Evolutionary conservation across 805 yeast species (phyloP).

Genomic region (Myxozyma vanderwaltii): DNA sequence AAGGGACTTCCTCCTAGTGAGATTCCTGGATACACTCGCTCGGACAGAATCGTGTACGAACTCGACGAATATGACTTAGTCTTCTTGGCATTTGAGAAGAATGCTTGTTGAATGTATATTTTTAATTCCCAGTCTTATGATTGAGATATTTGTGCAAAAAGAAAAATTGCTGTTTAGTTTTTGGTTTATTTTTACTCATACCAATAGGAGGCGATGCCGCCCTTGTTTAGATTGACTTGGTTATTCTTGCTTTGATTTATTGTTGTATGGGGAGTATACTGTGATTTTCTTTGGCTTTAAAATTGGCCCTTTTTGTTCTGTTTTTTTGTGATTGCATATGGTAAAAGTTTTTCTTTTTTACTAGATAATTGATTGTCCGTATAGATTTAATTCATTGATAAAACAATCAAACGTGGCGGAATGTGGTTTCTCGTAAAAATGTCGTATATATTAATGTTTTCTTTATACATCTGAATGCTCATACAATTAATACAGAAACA

Average conservation of each 20-base stretch:
- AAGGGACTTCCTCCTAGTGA: slow-evolving; percentile 34
- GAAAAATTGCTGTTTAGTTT: too few species aligned
- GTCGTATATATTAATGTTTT: too few species aligned
- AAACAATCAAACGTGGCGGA: too few species aligned
- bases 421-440: too few species aligned
- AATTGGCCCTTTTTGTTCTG: background rate
- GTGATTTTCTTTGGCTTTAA: background rate
- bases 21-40: slow-evolving; percentile 56
- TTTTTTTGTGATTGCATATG: background rate
- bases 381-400: too few species aligned
- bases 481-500: too few species aligned
- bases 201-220: background rate
- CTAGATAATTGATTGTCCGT: too few species aligned
- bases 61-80: slow-evolving; percentile 71
- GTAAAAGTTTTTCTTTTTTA: too few species aligned
- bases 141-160: too few species aligned
- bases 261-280: background rate
- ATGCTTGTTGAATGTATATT: background rate
- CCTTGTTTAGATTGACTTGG: background rate
- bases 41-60: slow-evolving; percentile 73
- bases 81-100: slow-evolving; percentile 61
- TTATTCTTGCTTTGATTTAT: background rate
- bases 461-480: too few species aligned
- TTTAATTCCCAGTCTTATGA: too few species aligned
- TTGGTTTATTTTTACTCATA: background rate